Base-by-base conservation (phyloP, 345 rosid species). In the Raphanus sativus region DNA sequence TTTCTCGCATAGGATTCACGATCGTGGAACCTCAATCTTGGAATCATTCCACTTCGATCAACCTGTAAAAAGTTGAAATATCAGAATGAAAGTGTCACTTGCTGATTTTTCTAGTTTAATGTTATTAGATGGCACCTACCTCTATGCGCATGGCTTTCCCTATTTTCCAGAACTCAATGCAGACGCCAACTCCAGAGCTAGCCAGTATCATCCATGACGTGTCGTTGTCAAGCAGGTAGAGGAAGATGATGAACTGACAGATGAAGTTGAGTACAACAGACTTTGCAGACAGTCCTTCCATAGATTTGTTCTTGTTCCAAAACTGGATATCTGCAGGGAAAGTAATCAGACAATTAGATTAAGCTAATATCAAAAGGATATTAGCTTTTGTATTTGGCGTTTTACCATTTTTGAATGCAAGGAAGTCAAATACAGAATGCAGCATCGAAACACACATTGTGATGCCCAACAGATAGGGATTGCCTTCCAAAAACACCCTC, bases 141-240 rank as follows among this genome's bases (percentile, higher is more conserved):
- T 93, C 98, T 55, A 96, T 90, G 78, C 88, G 94, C 99, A 96
- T 96, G 65, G 98, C 98, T 88, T 93, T 93, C 79, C 99, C 98
- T 69, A 96, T 96, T 80, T 96, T 96, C 99, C 99, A 96, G 81
- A 96, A 96, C 75, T 96, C 99, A 56, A 96, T 90, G 84, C 97
- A 90, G 86, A 91, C 88, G 69, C 98, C 97, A 81, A 96, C 66
- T 74, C 98, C 98, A 80, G 98, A 91, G 81, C 98, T 96, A 83
- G 91, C 99, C 36, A 93, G 87, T 71, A 96, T 93, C 99, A 96
- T 96, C 99, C 98, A 93, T 54, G 99, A 93, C 33, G 99, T 93
- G 79, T 96, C 99, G 77, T 96, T 96, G 87, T 93, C 99, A 70
- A 96, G 97, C 40, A 93, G 84, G 77, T 93, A 96, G 28, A 93